Conservation (phyloP, 164 flowering plant species). For the Cinnamomum micranthum region DNA sequence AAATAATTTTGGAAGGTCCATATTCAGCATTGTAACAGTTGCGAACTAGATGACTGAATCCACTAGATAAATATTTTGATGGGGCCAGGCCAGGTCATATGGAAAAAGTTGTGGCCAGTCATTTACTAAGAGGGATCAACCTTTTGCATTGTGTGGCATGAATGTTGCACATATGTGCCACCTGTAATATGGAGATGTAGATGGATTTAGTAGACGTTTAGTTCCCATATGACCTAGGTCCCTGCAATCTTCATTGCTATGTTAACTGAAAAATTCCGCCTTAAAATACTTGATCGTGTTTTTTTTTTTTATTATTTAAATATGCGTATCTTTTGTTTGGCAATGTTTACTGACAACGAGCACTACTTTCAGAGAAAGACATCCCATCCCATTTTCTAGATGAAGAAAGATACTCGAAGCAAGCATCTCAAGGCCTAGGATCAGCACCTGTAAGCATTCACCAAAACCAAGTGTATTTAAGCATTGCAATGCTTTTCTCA, state of each 20-base stretch:
- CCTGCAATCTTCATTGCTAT: neutral
- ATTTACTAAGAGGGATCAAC: too few relatives aligned
- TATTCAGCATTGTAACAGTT: too few relatives aligned
- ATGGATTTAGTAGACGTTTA: neutral
- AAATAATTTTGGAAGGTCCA: too few relatives aligned
- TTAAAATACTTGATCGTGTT: conserved; percentile 3
- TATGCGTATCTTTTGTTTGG: neutral
- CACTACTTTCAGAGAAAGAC: conserved; percentile 67
- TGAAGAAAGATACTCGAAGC: conserved; percentile 61
- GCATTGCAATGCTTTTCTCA: neutral
- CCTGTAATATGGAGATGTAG: neutral
- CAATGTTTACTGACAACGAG: neutral
- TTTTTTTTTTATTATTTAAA: neutral
- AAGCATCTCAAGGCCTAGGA: conserved; percentile 63
- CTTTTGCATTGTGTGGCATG: too few relatives aligned
- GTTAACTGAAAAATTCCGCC: neutral
- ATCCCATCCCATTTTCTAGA: conserved; percentile 70
- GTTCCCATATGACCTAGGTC: neutral
- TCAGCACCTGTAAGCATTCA: conserved; percentile 46
- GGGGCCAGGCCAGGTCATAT: too few relatives aligned
- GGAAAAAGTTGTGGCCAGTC: too few relatives aligned
- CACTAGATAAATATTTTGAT: too few relatives aligned
- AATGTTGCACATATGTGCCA: too few relatives aligned
- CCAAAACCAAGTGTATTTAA: neutral
- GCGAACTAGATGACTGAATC: too few relatives aligned